Conservation (phyloP, 257 asterid species). For the Primulina eburnea region DNA sequence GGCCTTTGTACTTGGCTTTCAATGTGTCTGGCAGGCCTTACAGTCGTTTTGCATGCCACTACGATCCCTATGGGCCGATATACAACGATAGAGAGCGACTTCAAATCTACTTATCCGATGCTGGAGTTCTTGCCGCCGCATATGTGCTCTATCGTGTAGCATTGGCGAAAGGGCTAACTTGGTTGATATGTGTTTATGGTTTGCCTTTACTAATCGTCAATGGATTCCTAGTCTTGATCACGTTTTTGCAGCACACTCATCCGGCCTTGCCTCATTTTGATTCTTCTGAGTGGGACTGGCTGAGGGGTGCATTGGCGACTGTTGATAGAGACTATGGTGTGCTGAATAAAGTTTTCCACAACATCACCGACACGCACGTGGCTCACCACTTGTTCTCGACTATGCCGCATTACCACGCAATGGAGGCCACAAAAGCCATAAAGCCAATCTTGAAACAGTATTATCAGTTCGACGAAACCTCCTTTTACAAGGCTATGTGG, state of each 20-base stretch:
- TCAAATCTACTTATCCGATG: constrained; percentile 58
- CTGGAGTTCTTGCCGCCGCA: constrained; percentile 38
- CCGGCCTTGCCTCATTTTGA: constrained; percentile 67
- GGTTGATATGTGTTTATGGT: constrained; percentile 53
- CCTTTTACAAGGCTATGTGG: constrained; percentile 58
- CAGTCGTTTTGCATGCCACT: constrained; percentile 64
- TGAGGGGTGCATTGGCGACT: constrained; percentile 72
- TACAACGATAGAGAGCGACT: constrained; percentile 61
- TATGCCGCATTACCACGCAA: constrained; percentile 71
- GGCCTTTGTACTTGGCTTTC: constrained; percentile 66
- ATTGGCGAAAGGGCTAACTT: constrained; percentile 41
- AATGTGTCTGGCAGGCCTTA: constrained; percentile 67
- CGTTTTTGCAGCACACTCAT: constrained; percentile 69
- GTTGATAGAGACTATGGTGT: constrained; percentile 63
- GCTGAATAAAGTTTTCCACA: constrained; percentile 61
- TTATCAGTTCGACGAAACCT: constrained; percentile 52
- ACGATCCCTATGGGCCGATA: constrained; percentile 58
- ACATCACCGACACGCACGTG: constrained; percentile 66
- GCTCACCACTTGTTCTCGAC: constrained; percentile 68
- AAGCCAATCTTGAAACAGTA: constrained; percentile 62
- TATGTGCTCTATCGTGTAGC: constrained; percentile 44
- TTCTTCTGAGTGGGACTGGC: constrained; percentile 74
- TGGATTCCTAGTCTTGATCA: constrained; percentile 59
- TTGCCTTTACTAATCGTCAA: constrained; percentile 52
- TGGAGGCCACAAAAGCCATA: constrained; percentile 68